A percentile compares a stretch with the other conserved stretches of the same genome.
Evolutionary conservation across 2,329 filamentous ascomycete genomes (phyloP).

Genomic region (Penicillium sp.): DNA sequence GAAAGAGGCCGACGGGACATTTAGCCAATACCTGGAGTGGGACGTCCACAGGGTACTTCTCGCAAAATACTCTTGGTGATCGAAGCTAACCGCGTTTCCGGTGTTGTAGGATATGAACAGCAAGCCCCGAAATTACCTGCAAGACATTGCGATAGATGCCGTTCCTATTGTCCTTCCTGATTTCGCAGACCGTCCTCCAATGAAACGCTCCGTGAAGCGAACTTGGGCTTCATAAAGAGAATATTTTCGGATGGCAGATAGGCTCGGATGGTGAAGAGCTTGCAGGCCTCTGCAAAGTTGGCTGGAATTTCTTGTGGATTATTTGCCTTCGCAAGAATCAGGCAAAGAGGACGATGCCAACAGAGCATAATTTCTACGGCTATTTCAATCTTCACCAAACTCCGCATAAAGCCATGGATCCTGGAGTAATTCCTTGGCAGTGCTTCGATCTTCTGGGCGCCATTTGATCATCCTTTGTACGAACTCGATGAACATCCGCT

Average conservation of each 20-base stretch:
- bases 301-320: too few relatives aligned
- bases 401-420: constrained; percentile 37
- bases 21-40: not conserved
- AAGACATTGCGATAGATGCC: not conserved
- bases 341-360: too few relatives aligned
- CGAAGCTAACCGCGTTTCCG: not conserved
- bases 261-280: too few relatives aligned
- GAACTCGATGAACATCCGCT: constrained; percentile 32
- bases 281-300: too few relatives aligned
- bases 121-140: not conserved
- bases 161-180: not conserved
- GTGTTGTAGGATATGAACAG: not conserved
- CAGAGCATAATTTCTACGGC: too few relatives aligned
- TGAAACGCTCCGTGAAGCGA: not conserved
- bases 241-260: too few relatives aligned
- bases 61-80: not conserved
- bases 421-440: constrained; percentile 31
- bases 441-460: constrained; percentile 33
- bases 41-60: not conserved
- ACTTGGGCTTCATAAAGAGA: too few relatives aligned
- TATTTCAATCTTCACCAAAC: too few relatives aligned
- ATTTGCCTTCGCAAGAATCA: too few relatives aligned
- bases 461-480: constrained; percentile 33
- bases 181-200: not conserved
- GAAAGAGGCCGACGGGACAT: not conserved